These are phyloP conservation scores for Striga hermonthica DNA, from an alignment of 305 asterid genomes.

Conservation along the genomic window DNA sequence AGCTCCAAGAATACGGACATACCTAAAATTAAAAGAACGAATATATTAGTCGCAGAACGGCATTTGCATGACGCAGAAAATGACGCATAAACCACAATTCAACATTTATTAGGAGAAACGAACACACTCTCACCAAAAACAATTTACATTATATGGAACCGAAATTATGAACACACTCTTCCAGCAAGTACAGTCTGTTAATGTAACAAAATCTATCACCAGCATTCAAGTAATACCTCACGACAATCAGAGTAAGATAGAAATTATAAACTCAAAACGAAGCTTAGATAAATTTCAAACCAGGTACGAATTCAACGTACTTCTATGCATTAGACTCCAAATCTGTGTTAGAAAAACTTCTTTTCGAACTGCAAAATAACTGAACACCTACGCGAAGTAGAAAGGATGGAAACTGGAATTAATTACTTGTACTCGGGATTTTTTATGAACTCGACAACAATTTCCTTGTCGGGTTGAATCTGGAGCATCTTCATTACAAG, in stretches of 20 bases:
- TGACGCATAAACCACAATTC: not conserved
- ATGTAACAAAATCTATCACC: not conserved
- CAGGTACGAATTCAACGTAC: no score
- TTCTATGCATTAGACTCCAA: no score
- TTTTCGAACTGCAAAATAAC: not conserved
- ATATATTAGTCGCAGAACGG: not conserved
- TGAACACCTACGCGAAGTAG: not conserved
- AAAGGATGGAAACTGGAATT: not conserved
- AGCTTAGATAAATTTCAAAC: no score
- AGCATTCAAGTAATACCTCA: constrained; percentile 4
- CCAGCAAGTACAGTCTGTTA: not conserved
- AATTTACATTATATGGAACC: no score
- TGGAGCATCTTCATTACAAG: constrained; percentile 95
- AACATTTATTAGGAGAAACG: constrained; percentile 12
- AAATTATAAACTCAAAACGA: no score
- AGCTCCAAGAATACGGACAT: constrained; percentile 91
- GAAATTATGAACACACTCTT: no score
- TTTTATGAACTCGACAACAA: constrained; percentile 88
- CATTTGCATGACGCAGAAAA: not conserved
- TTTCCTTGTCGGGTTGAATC: constrained; percentile 96
- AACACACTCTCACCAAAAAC: no score
- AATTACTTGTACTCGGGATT: constrained; percentile 88
- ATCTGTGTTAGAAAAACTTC: not conserved
- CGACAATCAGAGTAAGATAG: no score
- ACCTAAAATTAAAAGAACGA: constrained; percentile 36